Evolutionary conservation across 2,329 filamentous ascomycete species (phyloP), one percentile per base, ranked within the genome.

Genomic region (Thyridium curvatum): DNA sequence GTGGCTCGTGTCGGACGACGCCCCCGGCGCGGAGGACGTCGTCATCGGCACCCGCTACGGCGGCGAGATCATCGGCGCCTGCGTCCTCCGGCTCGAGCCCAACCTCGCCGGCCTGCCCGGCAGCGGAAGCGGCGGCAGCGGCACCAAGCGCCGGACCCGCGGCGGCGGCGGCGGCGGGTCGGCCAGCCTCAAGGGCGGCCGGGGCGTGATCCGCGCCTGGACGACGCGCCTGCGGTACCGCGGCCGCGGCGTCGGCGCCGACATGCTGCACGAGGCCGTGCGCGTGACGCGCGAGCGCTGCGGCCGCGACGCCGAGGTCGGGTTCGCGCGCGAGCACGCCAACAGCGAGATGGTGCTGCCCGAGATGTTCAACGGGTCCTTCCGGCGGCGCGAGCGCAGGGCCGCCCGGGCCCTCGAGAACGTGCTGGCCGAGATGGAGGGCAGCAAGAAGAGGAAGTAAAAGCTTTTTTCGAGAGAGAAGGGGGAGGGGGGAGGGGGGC

Each of bases 191-290:
- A 66, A 66, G 47, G 77, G 80, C 29, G 83, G 82, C 38, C 75
- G 74, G 45, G 85, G 82, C 8, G 67, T 88, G 35, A 82, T 95
- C 41, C 77, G 85, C 18, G 88, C 85, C 2, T 95, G 89, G 88
- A 91, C 87, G 2, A 86, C 88, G 2, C 72, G 72, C 54, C 62
- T 80, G 37, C 69, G 71, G 48, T 88, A 87, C 58, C 74, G 89
- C 18, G 69, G 76, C 26, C 77, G 78, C 45, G 87, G 88, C 0
- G 68, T 94, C 17, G 89, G 88, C 3, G 71, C 67, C 31, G 82
- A 80, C 26, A 62, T 95, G 51, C 67, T 95, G 35, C 75, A 83
- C 48, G 83, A 86, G 49, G 86, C 84, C 2, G 79, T 90, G 3
- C 71, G 71, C 41, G 58, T 83, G 39, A 82, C 84, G 43, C 74